Percentiles rank a stretch among this genome's conserved stretches.
Conservation (phyloP, 805 yeast species). For the Wickerhamiella azymoides region DNA sequence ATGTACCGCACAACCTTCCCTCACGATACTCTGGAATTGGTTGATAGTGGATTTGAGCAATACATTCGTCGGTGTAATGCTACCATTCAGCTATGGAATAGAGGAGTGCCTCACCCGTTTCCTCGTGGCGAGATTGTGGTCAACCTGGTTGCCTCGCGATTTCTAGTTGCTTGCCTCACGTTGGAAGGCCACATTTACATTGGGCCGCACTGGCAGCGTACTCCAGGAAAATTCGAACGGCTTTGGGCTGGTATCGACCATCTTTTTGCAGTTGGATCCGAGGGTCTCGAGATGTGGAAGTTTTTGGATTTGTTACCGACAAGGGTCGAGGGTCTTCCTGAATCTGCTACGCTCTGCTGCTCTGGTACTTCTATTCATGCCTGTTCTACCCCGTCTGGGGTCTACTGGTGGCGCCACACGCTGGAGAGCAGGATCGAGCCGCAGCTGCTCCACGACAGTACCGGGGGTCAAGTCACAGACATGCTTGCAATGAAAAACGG, state of each 20-base stretch:
- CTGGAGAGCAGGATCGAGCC: neutral
- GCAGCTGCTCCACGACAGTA: neutral
- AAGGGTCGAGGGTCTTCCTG: neutral
- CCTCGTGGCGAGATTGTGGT: neutral
- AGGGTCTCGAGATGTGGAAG: constrained; percentile 1
- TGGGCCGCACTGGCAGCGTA: neutral
- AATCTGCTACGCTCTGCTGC: neutral
- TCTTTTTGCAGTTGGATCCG: neutral
- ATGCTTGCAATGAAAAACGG: neutral
- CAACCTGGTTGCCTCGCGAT: constrained; percentile 4
- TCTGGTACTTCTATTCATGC: neutral
- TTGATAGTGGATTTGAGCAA: neutral
- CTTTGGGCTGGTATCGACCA: neutral
- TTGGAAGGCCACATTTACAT: neutral
- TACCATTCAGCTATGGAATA: neutral
- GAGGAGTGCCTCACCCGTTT: neutral
- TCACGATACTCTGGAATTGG: neutral
- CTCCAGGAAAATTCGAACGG: neutral
- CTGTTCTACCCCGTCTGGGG: neutral
- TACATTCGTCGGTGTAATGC: constrained; percentile 1
- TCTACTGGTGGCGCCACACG: neutral
- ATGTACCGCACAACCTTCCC: neutral
- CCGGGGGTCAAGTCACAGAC: neutral
- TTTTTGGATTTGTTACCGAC: neutral
- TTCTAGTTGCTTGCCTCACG: neutral